Base-by-base conservation (phyloP, 2,329 filamentous ascomycete genomes). In the Paecilomyces dactylethromorphus region DNA sequence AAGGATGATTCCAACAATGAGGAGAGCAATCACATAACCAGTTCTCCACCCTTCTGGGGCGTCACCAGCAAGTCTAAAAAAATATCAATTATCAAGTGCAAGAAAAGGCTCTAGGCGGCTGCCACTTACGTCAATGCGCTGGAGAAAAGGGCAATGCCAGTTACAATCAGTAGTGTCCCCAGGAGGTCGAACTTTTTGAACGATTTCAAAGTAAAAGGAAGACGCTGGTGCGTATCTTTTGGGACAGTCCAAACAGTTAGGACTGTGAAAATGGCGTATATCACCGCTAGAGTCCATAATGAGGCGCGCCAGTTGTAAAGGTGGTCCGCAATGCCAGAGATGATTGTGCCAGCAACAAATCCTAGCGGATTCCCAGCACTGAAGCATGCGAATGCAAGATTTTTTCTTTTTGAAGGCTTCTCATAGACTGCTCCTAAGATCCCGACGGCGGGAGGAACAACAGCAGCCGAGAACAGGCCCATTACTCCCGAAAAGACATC, bases 91-190 rank as follows among this genome's bases (percentile, higher is more conserved):
- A 49, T 52, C 13, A 11, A 52, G 5, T 6, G 3, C 21, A 45
- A 18, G 7, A 29, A 29, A 26, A 7, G 18, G 39, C n/a, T 45
- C 15, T n/a, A 39, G 18, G 6, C 1, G 32, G 10, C 1, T 12
- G 32, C 13, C 55, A 76, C 79, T 69, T 68, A 83, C 78, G 79
- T 86, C 59, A 88, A 74, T 1, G 82, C 82, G 22, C 84, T 84
- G 13, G 84, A 86, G 66, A 88, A 84, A 77, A 86, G 79, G 3
- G 84, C 86, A 59, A 87, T 85, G 0, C 87, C 86, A n/a, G 82
- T 77, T 33, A 89, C 79, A 3, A 86, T 85, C 60, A 88, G 70
- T 0, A 80, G 65, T 0, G 84, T 86, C 0, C 87, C 87, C 0
- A 87, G 70, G 6, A 84, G 69, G 71, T 89, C 87, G 65, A 89